Conservation (phyloP, 768 basidiomycete genomes). For the Naematelia aurantialba region DNA sequence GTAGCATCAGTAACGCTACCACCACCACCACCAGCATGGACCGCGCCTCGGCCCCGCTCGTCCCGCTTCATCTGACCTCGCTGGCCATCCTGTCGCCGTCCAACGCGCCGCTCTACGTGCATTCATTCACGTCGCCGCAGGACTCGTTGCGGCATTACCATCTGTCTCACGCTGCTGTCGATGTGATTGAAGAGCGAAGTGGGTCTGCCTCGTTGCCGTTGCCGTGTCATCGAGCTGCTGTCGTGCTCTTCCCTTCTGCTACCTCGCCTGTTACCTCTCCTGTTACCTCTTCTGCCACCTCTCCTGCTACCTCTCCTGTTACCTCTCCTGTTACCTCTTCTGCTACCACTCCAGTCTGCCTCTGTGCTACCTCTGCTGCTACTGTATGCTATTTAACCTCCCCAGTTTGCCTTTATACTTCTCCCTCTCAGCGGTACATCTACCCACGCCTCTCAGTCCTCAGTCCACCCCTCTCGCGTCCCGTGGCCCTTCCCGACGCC, state of each 20-base stretch:
- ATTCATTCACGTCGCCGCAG: slow-evolving; percentile 40
- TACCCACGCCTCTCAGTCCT: too few relatives aligned
- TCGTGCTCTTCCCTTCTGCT: not conserved
- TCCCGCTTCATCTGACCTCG: slow-evolving; percentile 45
- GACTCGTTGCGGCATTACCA: slow-evolving; percentile 49
- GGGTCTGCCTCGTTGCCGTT: slow-evolving; percentile 14
- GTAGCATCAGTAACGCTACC: too few relatives aligned
- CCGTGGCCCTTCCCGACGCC: too few relatives aligned
- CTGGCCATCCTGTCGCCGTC: slow-evolving; percentile 44
- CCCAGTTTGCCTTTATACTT: too few relatives aligned
- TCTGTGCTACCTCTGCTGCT: not conserved
- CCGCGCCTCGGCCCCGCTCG: slow-evolving; percentile 14
- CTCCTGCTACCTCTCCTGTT: too few relatives aligned
- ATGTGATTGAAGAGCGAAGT: slow-evolving; percentile 49
- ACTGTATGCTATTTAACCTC: too few relatives aligned
- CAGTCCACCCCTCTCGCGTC: too few relatives aligned
- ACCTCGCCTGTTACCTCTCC: too few relatives aligned
- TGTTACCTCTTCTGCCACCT: too few relatives aligned
- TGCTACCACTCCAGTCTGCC: not conserved
- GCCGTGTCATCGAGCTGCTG: not conserved
- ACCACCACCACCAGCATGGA: too few relatives aligned
- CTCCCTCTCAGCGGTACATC: too few relatives aligned
- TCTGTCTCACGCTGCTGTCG: slow-evolving; percentile 45
- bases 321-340: too few relatives aligned
- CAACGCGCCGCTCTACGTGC: slow-evolving; percentile 45